These are phyloP conservation scores for Asparagopsis taxiformis DNA, from an alignment of 31 red algal genomes.

Conservation along the genomic window DNA sequence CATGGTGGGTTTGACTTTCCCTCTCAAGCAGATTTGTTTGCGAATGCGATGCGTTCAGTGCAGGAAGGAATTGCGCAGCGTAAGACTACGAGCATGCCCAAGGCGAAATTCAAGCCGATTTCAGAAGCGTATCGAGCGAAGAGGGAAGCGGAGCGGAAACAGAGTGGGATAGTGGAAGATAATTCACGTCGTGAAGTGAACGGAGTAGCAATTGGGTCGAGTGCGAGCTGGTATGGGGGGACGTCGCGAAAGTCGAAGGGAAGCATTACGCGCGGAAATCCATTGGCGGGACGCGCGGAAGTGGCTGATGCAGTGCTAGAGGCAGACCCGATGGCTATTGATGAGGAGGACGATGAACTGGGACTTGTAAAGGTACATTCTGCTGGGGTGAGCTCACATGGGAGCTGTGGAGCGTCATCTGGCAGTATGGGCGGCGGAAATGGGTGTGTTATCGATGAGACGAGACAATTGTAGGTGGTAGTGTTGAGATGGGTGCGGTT, in stretches of 20 bases:
- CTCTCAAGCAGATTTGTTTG: slow-evolving; percentile 59
- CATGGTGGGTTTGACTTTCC: slow-evolving; percentile 43
- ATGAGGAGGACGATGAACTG: slow-evolving; percentile 1
- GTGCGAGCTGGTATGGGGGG: slow-evolving; percentile 55
- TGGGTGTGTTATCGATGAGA: no score
- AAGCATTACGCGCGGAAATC: no score
- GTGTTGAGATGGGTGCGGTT: no score
- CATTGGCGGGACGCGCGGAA: not conserved
- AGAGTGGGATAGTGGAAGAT: slow-evolving; percentile 4
- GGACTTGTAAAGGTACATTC: no score
- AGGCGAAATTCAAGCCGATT: slow-evolving; percentile 57
- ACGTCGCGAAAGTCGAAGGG: no score
- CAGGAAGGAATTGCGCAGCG: slow-evolving; percentile 74
- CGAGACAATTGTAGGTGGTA: no score
- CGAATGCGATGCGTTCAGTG: slow-evolving; percentile 53
- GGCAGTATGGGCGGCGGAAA: no score
- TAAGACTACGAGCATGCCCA: slow-evolving; percentile 65
- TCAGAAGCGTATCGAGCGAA: slow-evolving; percentile 52
- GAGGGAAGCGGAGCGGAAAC: slow-evolving; percentile 21
- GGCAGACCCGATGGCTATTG: not conserved
- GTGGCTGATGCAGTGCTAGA: not conserved
- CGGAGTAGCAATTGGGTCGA: slow-evolving; percentile 33
- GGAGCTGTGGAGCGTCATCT: no score
- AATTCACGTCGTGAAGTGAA: slow-evolving; percentile 31
- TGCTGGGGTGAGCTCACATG: no score